phyloP scores from a whole-genome alignment of 768 basidiomycete genomes.

The Boletus patriciae region DNA sequence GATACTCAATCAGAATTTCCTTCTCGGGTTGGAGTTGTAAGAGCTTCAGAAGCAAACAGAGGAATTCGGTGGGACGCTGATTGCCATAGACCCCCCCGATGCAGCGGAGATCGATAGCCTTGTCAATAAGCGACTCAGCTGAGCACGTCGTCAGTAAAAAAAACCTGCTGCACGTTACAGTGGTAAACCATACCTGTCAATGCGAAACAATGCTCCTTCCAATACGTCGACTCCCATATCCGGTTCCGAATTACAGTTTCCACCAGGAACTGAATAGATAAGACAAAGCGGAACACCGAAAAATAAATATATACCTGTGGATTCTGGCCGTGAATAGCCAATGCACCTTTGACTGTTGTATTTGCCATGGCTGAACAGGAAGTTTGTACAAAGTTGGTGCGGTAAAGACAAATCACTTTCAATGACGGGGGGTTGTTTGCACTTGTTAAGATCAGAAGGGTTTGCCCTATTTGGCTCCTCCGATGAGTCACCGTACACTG shows the following conservation, averaged over 20 bases:
- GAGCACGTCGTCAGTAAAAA: constrained; percentile 1
- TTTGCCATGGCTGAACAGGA: constrained; percentile 66
- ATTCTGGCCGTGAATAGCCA: constrained; percentile 94
- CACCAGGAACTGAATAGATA: constrained; percentile 70
- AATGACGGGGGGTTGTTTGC: constrained; percentile 19
- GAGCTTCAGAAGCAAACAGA: constrained; percentile 90
- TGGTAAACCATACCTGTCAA: constrained; percentile 67
- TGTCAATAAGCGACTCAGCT: constrained; percentile 95
- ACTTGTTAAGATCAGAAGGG: constrained; percentile 22
- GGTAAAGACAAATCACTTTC: not conserved
- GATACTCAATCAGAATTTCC: constrained; percentile 93
- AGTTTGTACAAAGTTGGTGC: not conserved
- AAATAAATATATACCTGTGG: constrained; percentile 69
- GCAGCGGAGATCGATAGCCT: constrained; percentile 74
- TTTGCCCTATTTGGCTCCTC: constrained; percentile 30
- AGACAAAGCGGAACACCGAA: constrained; percentile 6
- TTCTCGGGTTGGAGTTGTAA: constrained; percentile 97
- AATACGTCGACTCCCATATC: constrained; percentile 92
- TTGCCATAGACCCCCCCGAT: constrained; percentile 97
- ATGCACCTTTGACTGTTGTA: constrained; percentile 84
- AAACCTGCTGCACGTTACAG: not conserved
- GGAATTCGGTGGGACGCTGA: constrained; percentile 90
- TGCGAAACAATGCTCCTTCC: constrained; percentile 99
- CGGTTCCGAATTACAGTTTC: constrained; percentile 96
- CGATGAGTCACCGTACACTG: too few relatives aligned